A percentile compares a stretch with the other conserved stretches of the same genome.
Conservation (phyloP, 2,329 filamentous ascomycete genomes). For the Huntiella bhutanensis region DNA sequence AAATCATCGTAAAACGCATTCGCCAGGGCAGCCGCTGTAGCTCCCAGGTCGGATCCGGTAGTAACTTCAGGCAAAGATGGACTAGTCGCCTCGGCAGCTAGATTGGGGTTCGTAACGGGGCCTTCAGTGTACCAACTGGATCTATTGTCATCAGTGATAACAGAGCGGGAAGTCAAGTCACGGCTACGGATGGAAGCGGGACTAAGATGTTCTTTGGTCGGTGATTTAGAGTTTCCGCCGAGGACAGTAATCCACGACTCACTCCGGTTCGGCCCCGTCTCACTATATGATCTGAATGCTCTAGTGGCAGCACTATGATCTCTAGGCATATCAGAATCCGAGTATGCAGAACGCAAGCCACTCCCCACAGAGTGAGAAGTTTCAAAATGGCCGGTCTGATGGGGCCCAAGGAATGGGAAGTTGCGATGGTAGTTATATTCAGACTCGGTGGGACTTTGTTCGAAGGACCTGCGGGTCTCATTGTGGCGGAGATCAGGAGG, state of each 20-base stretch:
- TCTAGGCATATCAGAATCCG: constrained; percentile 7
- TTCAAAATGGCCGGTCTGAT: background rate
- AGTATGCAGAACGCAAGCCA: constrained; percentile 2
- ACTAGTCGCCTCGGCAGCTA: background rate
- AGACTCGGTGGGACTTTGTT: constrained; percentile 2
- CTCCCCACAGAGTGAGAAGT: background rate
- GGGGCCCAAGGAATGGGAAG: constrained; percentile 4
- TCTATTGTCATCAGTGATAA: background rate
- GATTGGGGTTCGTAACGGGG: constrained; percentile 1
- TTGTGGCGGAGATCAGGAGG: constrained; percentile 7
- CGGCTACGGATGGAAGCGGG: background rate
- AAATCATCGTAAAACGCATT: background rate
- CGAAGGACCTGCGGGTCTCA: constrained; percentile 6
- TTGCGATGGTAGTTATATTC: constrained; percentile 9
- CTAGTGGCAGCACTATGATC: constrained; percentile 1
- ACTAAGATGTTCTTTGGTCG: constrained; percentile 4
- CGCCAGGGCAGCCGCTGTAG: background rate
- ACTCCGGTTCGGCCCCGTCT: constrained; percentile 3
- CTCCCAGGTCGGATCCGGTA: background rate
- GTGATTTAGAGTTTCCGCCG: constrained; percentile 2
- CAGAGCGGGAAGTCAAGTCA: constrained; percentile 5
- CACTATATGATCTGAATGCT: constrained; percentile 1
- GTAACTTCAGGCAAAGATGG: constrained; percentile 2
- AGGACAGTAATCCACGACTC: constrained; percentile 10
- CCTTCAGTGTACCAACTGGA: constrained; percentile 10